These are phyloP conservation scores for Trapa bicornis DNA, from an alignment of 345 rosid genomes.

Conservation along the genomic window DNA sequence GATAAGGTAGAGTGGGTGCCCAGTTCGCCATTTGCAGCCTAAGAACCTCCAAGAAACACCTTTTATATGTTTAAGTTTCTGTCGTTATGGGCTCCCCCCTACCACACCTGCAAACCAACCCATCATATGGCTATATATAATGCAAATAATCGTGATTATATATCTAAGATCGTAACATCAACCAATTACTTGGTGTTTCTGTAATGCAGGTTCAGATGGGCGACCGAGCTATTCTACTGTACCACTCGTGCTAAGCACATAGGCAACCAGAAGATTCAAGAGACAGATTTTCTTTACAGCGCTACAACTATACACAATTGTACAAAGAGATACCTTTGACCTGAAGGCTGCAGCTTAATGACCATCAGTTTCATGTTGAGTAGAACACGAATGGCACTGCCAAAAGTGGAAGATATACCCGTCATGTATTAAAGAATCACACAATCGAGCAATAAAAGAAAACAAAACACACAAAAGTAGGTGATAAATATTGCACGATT, in stretches of 20 bases:
- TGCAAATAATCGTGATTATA: not conserved
- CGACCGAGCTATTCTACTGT: too few species aligned
- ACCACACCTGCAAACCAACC: not conserved
- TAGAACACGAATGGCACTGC: conserved; percentile 50
- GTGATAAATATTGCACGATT: not conserved
- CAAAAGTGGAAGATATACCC: conserved; percentile 10
- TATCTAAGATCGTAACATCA: not conserved
- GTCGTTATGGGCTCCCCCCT: not conserved
- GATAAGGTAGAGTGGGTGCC: not conserved
- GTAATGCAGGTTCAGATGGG: too few species aligned
- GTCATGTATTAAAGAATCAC: not conserved
- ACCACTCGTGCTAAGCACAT: not conserved
- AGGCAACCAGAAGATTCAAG: not conserved
- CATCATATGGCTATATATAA: not conserved
- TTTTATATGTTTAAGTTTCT: not conserved
- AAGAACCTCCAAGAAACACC: not conserved
- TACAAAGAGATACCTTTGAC: conserved; percentile 8
- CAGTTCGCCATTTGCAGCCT: not conserved
- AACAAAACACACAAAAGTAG: not conserved
- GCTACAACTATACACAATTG: not conserved
- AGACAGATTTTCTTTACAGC: not conserved
- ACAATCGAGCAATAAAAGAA: too few species aligned
- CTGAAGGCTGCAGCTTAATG: conserved; percentile 10
- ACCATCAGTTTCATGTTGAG: conserved; percentile 28
- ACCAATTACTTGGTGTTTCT: too few species aligned